Evolutionary conservation across 208 protist genomes (phyloP).

Genomic region (Leishmania martiniquensis): DNA sequence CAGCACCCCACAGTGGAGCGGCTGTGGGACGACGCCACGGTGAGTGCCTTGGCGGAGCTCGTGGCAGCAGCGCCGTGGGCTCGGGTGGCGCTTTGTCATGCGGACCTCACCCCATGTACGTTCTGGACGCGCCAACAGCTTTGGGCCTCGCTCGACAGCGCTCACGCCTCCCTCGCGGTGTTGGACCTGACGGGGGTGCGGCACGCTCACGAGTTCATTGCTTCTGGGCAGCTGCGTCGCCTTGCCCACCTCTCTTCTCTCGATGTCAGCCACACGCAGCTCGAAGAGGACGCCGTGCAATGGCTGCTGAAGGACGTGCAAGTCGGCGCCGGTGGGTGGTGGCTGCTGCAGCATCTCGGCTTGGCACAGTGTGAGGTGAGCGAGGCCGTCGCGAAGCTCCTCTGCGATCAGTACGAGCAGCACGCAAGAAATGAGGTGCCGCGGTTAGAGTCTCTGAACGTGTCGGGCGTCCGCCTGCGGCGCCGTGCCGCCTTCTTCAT

Average conservation of each 20-base stretch:
- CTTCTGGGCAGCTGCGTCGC: conserved; percentile 17
- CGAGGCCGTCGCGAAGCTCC: conserved; percentile 34
- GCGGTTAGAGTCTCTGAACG: conserved; percentile 42
- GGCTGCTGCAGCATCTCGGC: conserved; percentile 47
- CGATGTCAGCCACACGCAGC: conserved; percentile 49
- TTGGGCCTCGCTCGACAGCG: conserved; percentile 25
- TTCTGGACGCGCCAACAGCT: conserved; percentile 31
- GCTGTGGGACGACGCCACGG: conserved; percentile 36
- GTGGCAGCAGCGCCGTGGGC: conserved; percentile 29
- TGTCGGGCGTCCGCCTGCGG: conserved; percentile 54
- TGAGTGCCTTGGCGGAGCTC: conserved; percentile 32
- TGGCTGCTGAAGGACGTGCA: conserved; percentile 39
- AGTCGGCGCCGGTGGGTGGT: conserved; percentile 56
- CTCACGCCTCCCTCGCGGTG: conserved; percentile 18
- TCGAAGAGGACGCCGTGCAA: conserved; percentile 45
- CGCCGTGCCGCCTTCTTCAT: conserved; percentile 51
- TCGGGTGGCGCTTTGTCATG: conserved; percentile 32
- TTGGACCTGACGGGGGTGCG: conserved; percentile 50
- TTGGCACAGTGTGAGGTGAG: conserved; percentile 58
- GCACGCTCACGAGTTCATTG: conserved; percentile 30
- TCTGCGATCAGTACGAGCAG: conserved; percentile 29
- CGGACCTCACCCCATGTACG: conserved; percentile 29
- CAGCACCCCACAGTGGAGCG: conserved; percentile 12
- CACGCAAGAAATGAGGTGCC: conserved; percentile 4
- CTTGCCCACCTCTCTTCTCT: conserved; percentile 30